Evolutionary conservation across 1,284 basidiomycete genomes (phyloP).

Genomic region (Puccinia sorghi): DNA sequence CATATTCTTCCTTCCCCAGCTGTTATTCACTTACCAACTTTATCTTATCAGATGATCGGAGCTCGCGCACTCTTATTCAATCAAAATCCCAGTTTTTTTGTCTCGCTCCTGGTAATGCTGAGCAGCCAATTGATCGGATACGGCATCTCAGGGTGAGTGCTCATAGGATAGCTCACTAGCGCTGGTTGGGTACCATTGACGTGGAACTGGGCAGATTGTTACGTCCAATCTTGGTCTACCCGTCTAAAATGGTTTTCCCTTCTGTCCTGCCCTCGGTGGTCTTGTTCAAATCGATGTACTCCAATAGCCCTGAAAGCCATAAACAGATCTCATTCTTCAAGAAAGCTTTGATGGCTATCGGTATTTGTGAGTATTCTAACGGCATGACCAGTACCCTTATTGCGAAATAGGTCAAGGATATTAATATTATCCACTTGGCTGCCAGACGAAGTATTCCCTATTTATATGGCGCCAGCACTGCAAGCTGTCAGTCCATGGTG

Average conservation of each 20-base stretch:
- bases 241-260: conserved; percentile 34
- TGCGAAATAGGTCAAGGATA: not conserved
- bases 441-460: conserved; percentile 43
- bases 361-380: conserved; percentile 16
- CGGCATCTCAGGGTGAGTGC: not conserved
- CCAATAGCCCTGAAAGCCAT: not conserved
- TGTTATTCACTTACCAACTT: not conserved
- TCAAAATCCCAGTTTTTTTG: conserved; percentile 17
- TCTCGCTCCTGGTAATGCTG: conserved; percentile 34
- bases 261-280: conserved; percentile 42
- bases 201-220: conserved; percentile 13
- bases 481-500: conserved; percentile 50
- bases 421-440: not conserved
- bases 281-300: conserved; percentile 40
- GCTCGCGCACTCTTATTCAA: conserved; percentile 38
- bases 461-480: conserved; percentile 40
- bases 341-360: conserved; percentile 22
- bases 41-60: conserved; percentile 40
- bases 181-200: not conserved
- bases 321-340: conserved; percentile 45
- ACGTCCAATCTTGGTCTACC: conserved; percentile 38
- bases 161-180: not conserved
- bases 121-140: conserved; percentile 48
- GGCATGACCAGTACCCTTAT: not conserved
- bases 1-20: not conserved